phyloP scores from a whole-genome alignment of 768 basidiomycete species.

The Lactarius vividus region DNA sequence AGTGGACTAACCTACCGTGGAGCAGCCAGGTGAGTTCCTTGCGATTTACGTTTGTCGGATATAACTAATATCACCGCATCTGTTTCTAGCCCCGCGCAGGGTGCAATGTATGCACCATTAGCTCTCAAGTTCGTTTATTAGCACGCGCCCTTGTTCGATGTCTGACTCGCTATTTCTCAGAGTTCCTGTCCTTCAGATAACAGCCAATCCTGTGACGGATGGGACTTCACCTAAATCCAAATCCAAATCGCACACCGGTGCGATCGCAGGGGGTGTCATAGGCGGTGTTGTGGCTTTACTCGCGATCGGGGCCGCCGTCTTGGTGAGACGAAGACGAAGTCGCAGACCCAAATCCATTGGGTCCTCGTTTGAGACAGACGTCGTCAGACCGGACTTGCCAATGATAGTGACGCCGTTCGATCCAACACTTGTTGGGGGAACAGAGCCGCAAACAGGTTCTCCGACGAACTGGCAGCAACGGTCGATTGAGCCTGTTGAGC shows the following conservation, averaged over 20 bases:
- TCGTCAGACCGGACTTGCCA: background rate
- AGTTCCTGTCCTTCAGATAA: slow-evolving; percentile 1
- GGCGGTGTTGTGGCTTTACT: slow-evolving; percentile 17
- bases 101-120: slow-evolving; percentile 30
- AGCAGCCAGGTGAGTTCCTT: slow-evolving; percentile 20
- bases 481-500: background rate
- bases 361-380: background rate
- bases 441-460: background rate
- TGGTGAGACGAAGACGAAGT: slow-evolving; percentile 2
- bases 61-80: background rate
- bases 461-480: background rate
- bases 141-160: background rate
- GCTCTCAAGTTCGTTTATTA: slow-evolving; percentile 27
- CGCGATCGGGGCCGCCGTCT: background rate
- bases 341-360: background rate
- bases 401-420: slow-evolving; percentile 7
- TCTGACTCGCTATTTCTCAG: background rate
- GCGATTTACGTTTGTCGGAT: background rate
- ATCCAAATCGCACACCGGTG: slow-evolving; percentile 6
- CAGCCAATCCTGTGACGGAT: background rate
- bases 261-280: slow-evolving; percentile 23
- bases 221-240: background rate
- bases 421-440: background rate
- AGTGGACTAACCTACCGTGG: slow-evolving; percentile 8
- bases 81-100: slow-evolving; percentile 28